Base-by-base conservation (phyloP, 805 yeast species). In the Starmerella stellata region DNA sequence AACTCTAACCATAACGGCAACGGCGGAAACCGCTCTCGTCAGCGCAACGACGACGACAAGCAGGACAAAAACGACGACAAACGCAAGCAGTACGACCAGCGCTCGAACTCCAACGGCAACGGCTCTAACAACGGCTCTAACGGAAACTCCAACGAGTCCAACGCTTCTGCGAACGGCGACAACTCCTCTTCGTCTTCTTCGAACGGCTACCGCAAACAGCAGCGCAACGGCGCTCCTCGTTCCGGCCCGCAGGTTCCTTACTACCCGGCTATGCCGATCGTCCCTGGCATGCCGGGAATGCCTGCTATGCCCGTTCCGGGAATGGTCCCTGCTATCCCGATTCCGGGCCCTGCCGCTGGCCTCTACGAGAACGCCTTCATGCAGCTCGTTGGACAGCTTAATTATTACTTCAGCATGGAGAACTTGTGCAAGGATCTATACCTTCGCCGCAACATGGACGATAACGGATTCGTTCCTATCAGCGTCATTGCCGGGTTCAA, bases 391-490 rank as follows among this genome's bases (percentile, higher is more conserved):
- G 57, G 56, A 57, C 96, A 85, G 64, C 64, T 87, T 38, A 90
- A 81, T 55, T 90, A 90, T 64, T 90, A 90, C 59, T 79, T 90
- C 62, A 76, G 92, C 23, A 65, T 75, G 37, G 93, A 82, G 51
- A 90, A 90, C 59, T 66, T 90, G 59, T 65, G 77, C 50, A 79
- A 82, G 60, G 98, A 90, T 61, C 63, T 75, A 37, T 87, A 62
- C 55, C 66, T 90, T 59, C 73, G 94, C 59, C 69, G 72, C 47
- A 79, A 78, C 52, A 79, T 87, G 92, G 71, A 75, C 57, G 51
- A 68, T 35, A 65, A 72, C 42, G 95, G 95, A 20, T 75, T 75
- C 66, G 67, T 83, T 39, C 72, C 75, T 25, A 58, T 82, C 41
- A 53, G 57, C 4, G 65, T 72, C 40, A 66, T 82, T 46, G 72